Conservation (phyloP, 306 rosid species). For the Senna tora region DNA sequence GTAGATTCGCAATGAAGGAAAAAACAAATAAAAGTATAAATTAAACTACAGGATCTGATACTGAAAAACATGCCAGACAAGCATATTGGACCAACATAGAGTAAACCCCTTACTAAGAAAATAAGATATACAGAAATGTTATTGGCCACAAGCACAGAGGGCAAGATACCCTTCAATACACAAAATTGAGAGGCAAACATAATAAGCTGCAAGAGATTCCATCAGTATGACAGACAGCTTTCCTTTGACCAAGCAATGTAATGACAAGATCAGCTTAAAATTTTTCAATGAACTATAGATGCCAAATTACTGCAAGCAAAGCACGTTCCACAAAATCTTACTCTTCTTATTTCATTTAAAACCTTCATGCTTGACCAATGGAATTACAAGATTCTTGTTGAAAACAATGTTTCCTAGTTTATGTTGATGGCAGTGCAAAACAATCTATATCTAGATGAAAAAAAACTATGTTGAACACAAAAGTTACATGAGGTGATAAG, state of each 20-base stretch:
- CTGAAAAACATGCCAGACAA: slow-evolving; percentile 13
- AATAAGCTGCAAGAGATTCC: slow-evolving; percentile 23
- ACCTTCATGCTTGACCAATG: slow-evolving; percentile 3
- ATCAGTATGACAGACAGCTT: slow-evolving; percentile 12
- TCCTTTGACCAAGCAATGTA: slow-evolving; percentile 1
- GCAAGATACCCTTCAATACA: slow-evolving; percentile 14
- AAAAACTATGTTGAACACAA: slow-evolving; percentile 18
- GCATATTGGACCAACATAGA: slow-evolving; percentile 4
- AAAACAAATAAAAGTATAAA: slow-evolving; percentile 14
- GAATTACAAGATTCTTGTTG: neutral
- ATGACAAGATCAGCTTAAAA: slow-evolving; percentile 1
- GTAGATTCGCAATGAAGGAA: slow-evolving; percentile 27
- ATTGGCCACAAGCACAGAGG: neutral
- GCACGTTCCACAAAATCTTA: neutral
- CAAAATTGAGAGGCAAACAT: slow-evolving; percentile 10
- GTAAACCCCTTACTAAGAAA: slow-evolving; percentile 12
- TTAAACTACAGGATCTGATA: neutral
- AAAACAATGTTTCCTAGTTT: slow-evolving; percentile 1
- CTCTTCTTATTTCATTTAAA: neutral
- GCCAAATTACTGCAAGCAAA: slow-evolving; percentile 28
- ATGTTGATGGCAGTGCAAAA: slow-evolving; percentile 19
- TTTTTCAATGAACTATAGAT: neutral
- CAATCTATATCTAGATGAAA: slow-evolving; percentile 1
- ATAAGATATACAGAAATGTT: neutral
- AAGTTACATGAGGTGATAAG: slow-evolving; percentile 14